Evolutionary conservation across 768 basidiomycete species (phyloP).

Genomic region (Phaffia tasmanica): DNA sequence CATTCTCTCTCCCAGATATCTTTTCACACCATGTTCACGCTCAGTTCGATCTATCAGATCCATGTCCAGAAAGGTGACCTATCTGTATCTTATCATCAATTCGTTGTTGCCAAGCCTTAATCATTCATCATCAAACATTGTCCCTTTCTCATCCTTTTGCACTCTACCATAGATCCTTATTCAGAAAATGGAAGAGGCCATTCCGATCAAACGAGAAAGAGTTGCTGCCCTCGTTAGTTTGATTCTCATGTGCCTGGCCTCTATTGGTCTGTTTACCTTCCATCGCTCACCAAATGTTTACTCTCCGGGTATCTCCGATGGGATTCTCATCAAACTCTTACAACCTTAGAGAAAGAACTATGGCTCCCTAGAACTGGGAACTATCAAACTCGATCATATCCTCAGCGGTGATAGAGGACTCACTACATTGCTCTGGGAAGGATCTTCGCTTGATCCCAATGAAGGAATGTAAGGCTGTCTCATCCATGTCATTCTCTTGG

Average conservation of each 20-base stretch:
- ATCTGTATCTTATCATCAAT: too few species aligned
- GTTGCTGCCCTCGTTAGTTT: not conserved
- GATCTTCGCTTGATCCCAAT: conserved; percentile 80
- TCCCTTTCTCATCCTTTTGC: too few species aligned
- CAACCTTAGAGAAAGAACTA: conserved; percentile 8
- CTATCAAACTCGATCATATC: not conserved
- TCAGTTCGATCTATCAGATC: too few species aligned
- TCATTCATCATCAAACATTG: too few species aligned
- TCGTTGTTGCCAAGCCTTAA: too few species aligned
- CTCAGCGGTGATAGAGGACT: conserved; percentile 32
- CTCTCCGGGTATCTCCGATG: not conserved
- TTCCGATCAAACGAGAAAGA: conserved; percentile 8
- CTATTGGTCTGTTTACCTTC: not conserved
- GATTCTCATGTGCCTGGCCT: not conserved
- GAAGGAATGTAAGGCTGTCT: conserved; percentile 40
- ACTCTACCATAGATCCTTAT: too few species aligned
- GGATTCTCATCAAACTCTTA: not conserved
- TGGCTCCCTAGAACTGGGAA: not conserved
- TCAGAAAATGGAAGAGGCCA: not conserved
- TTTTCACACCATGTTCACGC: too few species aligned
- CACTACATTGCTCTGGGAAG: conserved; percentile 93
- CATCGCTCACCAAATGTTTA: not conserved
- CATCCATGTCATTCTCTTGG: conserved; percentile 3
- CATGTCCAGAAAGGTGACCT: too few species aligned
- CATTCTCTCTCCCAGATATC: too few species aligned